phyloP scores from a whole-genome alignment of 306 rosid species.

The barrel medic (Medicago truncatula) region MtrunA17r5.0-ANR NC_053045.1:4409001-4409500 shows the following conservation, averaged over 20 bases:
- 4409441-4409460: constrained; percentile 93
- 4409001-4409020: background rate
- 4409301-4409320: constrained; percentile 84
- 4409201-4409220: constrained; percentile 17
- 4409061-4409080: background rate
- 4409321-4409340: constrained; percentile 99
- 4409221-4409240: constrained; percentile 24
- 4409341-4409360: constrained; percentile 73
- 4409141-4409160: background rate
- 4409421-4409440: constrained; percentile 86
- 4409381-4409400: constrained; percentile 92
- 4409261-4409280: background rate
- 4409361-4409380: constrained; percentile 98
- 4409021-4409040: background rate
- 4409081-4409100: background rate
- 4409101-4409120: background rate
- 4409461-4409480: constrained; percentile 91
- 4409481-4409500: constrained; percentile 84
- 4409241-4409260: constrained; percentile 4
- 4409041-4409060: background rate
- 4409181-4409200: constrained; percentile 4
- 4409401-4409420: constrained; percentile 92
- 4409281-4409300: constrained; percentile 42
- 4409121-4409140: background rate
- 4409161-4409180: background rate